Conservation (phyloP, 2,329 filamentous ascomycete species). For the Phoma herbarum region DNA sequence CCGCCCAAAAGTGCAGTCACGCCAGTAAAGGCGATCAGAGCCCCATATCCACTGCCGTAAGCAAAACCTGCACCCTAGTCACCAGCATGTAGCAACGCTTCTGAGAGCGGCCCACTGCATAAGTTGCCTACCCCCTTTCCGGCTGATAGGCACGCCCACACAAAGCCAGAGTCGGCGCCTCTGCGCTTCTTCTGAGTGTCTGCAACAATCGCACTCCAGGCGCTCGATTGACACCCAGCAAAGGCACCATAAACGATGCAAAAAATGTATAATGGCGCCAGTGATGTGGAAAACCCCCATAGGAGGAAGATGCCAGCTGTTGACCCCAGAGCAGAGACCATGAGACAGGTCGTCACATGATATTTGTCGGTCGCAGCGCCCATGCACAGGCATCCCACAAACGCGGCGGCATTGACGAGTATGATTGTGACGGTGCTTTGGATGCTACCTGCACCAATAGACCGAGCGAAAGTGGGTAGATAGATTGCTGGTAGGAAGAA, state of each 20-base stretch:
- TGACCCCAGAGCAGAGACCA: neutral
- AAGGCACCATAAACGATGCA: slow-evolving; percentile 55
- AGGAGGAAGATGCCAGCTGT: neutral
- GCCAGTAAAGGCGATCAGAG: slow-evolving; percentile 55
- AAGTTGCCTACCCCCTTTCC: slow-evolving; percentile 63
- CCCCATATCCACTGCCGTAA: slow-evolving; percentile 56
- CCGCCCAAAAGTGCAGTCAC: slow-evolving; percentile 48
- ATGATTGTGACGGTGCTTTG: slow-evolving; percentile 52
- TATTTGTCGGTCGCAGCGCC: slow-evolving; percentile 42
- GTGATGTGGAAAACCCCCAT: neutral
- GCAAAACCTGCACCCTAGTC: slow-evolving; percentile 50
- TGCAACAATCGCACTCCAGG: slow-evolving; percentile 57
- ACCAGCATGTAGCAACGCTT: slow-evolving; percentile 52
- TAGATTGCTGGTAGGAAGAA: slow-evolving; percentile 57
- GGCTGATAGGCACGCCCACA: slow-evolving; percentile 59
- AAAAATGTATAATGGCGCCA: slow-evolving; percentile 55
- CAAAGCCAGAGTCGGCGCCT: slow-evolving; percentile 56
- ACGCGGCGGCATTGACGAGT: slow-evolving; percentile 51
- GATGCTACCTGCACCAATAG: slow-evolving; percentile 47
- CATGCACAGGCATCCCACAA: slow-evolving; percentile 51
- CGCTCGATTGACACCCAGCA: slow-evolving; percentile 51
- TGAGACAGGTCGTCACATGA: neutral
- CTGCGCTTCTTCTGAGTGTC: slow-evolving; percentile 52
- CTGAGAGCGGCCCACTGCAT: slow-evolving; percentile 61
- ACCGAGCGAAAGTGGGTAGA: slow-evolving; percentile 54